Evolutionary conservation across 208 protist species (phyloP), one percentile per base, ranked within the genome.

Genomic region (Acanthamoeba sp.): DNA sequence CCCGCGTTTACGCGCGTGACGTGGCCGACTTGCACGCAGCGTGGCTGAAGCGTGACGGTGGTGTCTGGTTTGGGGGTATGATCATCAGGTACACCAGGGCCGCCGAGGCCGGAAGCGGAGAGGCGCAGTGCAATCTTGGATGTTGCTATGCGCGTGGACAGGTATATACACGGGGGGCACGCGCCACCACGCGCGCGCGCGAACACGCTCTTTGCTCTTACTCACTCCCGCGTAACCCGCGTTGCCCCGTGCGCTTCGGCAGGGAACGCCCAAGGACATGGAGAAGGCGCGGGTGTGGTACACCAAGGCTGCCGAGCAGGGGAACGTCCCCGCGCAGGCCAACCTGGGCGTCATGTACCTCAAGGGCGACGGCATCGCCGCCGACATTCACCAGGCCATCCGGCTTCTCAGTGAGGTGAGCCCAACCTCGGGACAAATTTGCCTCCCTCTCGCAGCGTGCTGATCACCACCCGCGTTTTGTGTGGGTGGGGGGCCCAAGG

Each of bases 321-420:
- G 80, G n/a, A 89, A 64, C 42, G 80, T 89, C 24, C 50, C 55
- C 16, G 80, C 80, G 2, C 80, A 89, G 80, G 55, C 50, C 34
- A 89, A 89, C 42, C 80, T 89, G n/a, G 50, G 55, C 32, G 80
- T 89, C 14, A 66, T 55, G 50, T 89, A 89, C 80, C 50, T 66
- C 50, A 89, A 89, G 22, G 80, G 80, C 42, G 55, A 89, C 36
- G 80, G 80, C 42, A 64, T 89, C 34, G 5, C 10, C 0, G 12
- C 69, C 9, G 69, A 78, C 36, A 29, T 78, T 3, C 9, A 32
- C 69, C 16, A 78, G 24, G 69, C 69, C 36, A 14, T 78, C 40
- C 1, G 0, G 5, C 69, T 78, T 32, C 69, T 78, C 36, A 40
- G 24, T 22, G n/a, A 32, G 29, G 69, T 78, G 48, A 12, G 16